Conservation (phyloP, 2,329 filamentous ascomycete genomes). For the Fusarium floridanum region DNA sequence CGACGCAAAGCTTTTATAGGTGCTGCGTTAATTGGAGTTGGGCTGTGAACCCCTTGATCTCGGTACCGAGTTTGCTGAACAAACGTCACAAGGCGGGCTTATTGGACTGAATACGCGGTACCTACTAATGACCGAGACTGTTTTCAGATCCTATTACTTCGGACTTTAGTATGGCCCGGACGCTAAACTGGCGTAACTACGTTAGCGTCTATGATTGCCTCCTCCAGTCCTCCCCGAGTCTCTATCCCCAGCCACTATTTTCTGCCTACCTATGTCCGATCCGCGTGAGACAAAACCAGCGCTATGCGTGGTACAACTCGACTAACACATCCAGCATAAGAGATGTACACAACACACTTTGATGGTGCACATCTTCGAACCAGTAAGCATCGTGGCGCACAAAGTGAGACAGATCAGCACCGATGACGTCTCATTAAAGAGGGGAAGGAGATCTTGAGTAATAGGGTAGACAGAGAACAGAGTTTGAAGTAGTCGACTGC, state of each 20-base stretch:
- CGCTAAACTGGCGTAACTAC: not conserved
- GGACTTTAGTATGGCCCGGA: not conserved
- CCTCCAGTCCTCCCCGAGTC: not conserved
- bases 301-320: not conserved
- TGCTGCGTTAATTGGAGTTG: not conserved
- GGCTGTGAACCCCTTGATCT: not conserved
- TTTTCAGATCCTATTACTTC: not conserved
- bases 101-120: not conserved
- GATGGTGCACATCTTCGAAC: not conserved
- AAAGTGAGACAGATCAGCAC: not conserved
- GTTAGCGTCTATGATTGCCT: not conserved
- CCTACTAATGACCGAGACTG: not conserved
- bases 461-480: not conserved
- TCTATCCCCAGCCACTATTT: too few relatives aligned
- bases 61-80: not conserved
- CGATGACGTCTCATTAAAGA: not conserved
- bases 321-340: not conserved
- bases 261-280: too few relatives aligned
- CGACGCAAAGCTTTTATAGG: not conserved
- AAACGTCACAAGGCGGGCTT: not conserved
- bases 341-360: not conserved
- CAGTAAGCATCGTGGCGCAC: not conserved
- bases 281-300: not conserved
- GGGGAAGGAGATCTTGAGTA: not conserved
- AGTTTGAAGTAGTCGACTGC: not conserved